Evolutionary conservation across 2,329 filamentous ascomycete species (phyloP).

Genomic region (Microcyclosporella mali): DNA sequence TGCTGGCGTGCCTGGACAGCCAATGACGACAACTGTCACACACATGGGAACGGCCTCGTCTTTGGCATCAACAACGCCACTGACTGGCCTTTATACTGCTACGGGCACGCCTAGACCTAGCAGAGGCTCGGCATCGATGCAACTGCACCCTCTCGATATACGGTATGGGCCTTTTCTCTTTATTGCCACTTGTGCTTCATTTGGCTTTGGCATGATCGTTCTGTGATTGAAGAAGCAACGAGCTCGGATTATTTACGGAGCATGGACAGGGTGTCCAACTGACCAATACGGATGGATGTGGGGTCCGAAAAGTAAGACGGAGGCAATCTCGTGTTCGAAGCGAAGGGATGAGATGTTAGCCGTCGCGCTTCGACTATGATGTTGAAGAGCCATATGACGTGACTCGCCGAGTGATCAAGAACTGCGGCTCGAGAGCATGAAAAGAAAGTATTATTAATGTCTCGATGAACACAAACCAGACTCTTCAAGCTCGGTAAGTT

Average conservation of each 20-base stretch:
- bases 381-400: too few species aligned
- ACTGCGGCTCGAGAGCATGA: background rate
- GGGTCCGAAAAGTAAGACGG: too few species aligned
- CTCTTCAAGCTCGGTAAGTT: too few species aligned
- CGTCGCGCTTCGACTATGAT: too few species aligned
- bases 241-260: too few species aligned
- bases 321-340: too few species aligned
- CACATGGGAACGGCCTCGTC: constrained; percentile 8
- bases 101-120: constrained; percentile 29
- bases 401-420: background rate
- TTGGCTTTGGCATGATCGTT: background rate
- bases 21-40: constrained; percentile 18
- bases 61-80: constrained; percentile 11
- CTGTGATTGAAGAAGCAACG: too few species aligned
- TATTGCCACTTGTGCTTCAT: background rate
- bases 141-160: background rate
- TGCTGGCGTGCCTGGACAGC: constrained; percentile 30
- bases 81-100: constrained; percentile 36
- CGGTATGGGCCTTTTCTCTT: background rate
- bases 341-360: too few species aligned
- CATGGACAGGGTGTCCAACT: too few species aligned
- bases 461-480: too few species aligned
- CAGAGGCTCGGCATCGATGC: background rate
- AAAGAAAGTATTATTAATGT: background rate
- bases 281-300: too few species aligned